Percentiles rank a stretch among this genome's conserved stretches.
These are phyloP conservation scores for Panicum miliaceum DNA, from an alignment of 176 grass and related monocot genomes.

Conservation along the genomic window DNA sequence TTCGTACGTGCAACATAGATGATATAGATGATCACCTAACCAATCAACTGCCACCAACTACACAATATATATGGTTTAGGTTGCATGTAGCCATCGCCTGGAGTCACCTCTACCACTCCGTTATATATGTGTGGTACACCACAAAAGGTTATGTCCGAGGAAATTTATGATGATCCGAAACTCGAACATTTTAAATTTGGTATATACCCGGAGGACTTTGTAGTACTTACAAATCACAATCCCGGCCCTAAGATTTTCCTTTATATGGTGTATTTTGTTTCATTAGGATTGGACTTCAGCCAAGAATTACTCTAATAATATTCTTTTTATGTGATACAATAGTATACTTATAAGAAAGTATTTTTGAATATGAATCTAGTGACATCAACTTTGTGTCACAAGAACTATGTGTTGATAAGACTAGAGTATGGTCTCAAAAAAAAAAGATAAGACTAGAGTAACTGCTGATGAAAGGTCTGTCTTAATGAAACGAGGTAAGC, in stretches of 20 bases:
- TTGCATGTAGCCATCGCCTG: conserved; percentile 22
- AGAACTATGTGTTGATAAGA: no score
- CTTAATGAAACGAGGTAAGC: no score
- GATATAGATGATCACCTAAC: conserved; percentile 13
- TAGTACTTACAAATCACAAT: background rate
- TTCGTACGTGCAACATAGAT: background rate
- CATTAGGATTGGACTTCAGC: no score
- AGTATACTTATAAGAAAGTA: no score
- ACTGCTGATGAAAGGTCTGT: no score
- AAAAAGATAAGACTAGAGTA: no score
- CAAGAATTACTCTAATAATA: no score
- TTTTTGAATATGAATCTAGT: no score
- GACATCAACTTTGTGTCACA: no score
- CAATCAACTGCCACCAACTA: conserved; percentile 20
- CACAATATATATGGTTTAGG: conserved; percentile 9
- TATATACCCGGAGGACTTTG: background rate
- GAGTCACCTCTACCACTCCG: background rate
- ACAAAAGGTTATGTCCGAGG: background rate
- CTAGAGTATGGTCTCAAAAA: no score
- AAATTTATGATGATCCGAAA: background rate
- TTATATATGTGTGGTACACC: background rate
- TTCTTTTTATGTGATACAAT: no score
- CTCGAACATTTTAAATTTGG: background rate
- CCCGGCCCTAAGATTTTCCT: background rate
- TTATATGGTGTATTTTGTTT: no score